A percentile compares a stretch with the other conserved stretches of the same genome.
Conservation (phyloP, 176 grass and related monocot genomes). For the Dactylis glomerata region DNA sequence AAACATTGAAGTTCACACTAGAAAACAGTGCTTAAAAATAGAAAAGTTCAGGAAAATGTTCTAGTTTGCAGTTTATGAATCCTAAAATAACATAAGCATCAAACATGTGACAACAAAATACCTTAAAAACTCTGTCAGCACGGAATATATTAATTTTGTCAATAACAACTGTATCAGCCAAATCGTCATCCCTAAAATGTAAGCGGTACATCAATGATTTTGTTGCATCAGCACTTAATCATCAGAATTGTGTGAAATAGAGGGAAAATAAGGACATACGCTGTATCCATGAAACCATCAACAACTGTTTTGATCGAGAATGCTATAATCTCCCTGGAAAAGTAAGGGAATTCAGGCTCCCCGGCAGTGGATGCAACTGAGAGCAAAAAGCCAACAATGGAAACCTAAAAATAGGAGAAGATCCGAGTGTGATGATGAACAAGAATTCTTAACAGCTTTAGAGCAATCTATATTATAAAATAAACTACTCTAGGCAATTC, state of each 20-base stretch:
- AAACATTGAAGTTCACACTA: too few species aligned
- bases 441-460: constrained; percentile 11
- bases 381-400: constrained; percentile 79
- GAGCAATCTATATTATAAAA: constrained; percentile 1
- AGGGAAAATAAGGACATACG: constrained; percentile 44
- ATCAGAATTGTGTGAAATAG: constrained; percentile 11
- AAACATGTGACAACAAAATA: constrained; percentile 31
- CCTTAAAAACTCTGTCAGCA: constrained; percentile 91
- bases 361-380: constrained; percentile 49
- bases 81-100: constrained; percentile 22
- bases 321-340: constrained; percentile 61
- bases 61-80: background rate
- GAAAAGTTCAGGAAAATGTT: constrained; percentile 18
- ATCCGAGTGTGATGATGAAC: background rate
- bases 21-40: too few species aligned
- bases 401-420: constrained; percentile 63
- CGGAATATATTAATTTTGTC: constrained; percentile 97
- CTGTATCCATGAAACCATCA: constrained; percentile 83
- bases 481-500: background rate
- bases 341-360: constrained; percentile 63
- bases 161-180: constrained; percentile 41
- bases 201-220: constrained; percentile 14
- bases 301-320: constrained; percentile 79
- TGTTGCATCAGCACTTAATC: constrained; percentile 21
- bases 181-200: constrained; percentile 67